Conservation (phyloP, 495 filamentous ascomycete species). For the Lentithecium fluviatile region DNA sequence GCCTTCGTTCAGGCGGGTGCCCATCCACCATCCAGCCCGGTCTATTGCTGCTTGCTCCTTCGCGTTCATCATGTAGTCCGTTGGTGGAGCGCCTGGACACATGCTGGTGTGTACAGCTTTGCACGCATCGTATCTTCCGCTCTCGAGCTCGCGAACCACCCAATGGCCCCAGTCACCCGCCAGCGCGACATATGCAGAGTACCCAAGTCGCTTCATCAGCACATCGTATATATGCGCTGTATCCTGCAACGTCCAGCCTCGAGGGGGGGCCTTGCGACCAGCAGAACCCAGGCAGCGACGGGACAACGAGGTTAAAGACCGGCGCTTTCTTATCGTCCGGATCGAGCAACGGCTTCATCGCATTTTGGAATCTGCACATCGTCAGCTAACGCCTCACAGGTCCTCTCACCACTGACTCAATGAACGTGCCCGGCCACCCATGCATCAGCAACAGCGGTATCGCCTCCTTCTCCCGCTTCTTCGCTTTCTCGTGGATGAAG, state of each 20-base stretch:
- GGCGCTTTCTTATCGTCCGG: constrained; percentile 9
- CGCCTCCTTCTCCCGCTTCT: background rate
- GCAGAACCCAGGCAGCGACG: constrained; percentile 27
- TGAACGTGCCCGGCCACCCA: too few species aligned
- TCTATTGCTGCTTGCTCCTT: constrained; percentile 15
- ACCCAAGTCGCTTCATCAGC: constrained; percentile 33
- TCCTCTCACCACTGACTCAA: too few species aligned
- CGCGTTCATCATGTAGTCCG: constrained; percentile 3
- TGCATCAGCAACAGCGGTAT: background rate
- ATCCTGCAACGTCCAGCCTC: constrained; percentile 29
- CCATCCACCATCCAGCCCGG: constrained; percentile 15
- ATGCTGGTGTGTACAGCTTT: constrained; percentile 5
- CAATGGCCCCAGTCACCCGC: constrained; percentile 11
- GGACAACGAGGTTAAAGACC: constrained; percentile 8
- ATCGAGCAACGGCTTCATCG: background rate
- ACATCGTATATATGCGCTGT: constrained; percentile 25
- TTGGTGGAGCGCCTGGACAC: constrained; percentile 6
- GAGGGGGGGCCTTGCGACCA: constrained; percentile 23
- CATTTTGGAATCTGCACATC: too few species aligned
- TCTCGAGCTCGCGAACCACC: background rate
- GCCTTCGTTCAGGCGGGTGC: constrained; percentile 8
- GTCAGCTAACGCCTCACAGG: too few species aligned
- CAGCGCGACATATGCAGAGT: background rate
- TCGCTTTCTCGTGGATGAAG: background rate
- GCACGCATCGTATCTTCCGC: background rate